Conservation (phyloP, 306 rosid species). For the Glycine latifolia region DNA sequence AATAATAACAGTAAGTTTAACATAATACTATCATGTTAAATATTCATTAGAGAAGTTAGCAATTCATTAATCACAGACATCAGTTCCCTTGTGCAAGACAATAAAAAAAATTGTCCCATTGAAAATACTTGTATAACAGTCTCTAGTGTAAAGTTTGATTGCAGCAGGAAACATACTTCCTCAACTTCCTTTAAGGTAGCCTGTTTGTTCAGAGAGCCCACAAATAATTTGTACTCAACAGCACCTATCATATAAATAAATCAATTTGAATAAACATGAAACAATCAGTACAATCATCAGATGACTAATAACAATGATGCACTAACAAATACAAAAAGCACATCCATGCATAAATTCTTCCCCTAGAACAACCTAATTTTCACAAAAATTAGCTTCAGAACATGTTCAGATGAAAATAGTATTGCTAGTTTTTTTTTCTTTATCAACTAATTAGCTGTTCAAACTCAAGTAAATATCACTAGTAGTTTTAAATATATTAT, state of each 20-base stretch:
- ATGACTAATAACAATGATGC: constrained; percentile 12
- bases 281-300: constrained; percentile 40
- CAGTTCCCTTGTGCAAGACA: constrained; percentile 23
- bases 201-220: constrained; percentile 92
- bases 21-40: constrained; percentile 3
- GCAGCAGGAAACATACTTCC: constrained; percentile 68
- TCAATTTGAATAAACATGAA: constrained; percentile 49
- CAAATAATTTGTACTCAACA: constrained; percentile 93
- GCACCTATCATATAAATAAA: constrained; percentile 70
- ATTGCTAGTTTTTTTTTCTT: not conserved
- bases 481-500: constrained; percentile 5
- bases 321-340: not conserved
- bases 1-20: constrained; percentile 36
- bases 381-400: constrained; percentile 9
- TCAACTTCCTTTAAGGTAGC: constrained; percentile 89
- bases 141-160: constrained; percentile 38
- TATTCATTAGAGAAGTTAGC: constrained; percentile 1
- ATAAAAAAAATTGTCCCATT: not conserved
- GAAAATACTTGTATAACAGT: constrained; percentile 29
- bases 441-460: constrained; percentile 15
- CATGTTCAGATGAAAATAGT: constrained; percentile 26
- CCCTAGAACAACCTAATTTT: constrained; percentile 26
- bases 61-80: constrained; percentile 19
- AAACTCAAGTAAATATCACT: not conserved
- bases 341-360: constrained; percentile 19